Evolutionary conservation across 2,329 filamentous ascomycete species (phyloP).

Genomic region (Claviceps purpurea): DNA sequence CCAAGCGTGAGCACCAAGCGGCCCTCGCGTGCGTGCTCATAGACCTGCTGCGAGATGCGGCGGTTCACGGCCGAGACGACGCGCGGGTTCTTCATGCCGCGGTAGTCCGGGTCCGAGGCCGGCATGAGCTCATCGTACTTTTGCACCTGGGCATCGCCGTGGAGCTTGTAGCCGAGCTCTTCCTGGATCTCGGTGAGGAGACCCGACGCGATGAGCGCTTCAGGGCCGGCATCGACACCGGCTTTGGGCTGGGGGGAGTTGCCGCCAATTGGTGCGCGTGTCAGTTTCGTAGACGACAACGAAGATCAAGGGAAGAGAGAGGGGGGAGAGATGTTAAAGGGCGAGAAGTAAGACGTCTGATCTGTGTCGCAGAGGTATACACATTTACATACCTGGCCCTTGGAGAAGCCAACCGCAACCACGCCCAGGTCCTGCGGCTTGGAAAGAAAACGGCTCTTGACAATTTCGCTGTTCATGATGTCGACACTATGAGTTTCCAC

Average conservation of each 20-base stretch:
- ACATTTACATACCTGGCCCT: conserved; percentile 61
- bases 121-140: conserved; percentile 67
- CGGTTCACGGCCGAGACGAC: conserved; percentile 76
- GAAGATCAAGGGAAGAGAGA: background rate
- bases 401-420: conserved; percentile 91
- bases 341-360: background rate
- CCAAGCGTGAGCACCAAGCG: conserved; percentile 86
- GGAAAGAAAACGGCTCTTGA: conserved; percentile 63
- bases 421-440: conserved; percentile 72
- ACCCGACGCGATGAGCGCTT: conserved; percentile 77
- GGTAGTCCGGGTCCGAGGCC: conserved; percentile 59
- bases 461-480: conserved; percentile 38
- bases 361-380: background rate
- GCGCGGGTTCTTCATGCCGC: conserved; percentile 87
- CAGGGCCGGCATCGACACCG: conserved; percentile 82
- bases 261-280: too few relatives aligned
- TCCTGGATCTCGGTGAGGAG: conserved; percentile 70
- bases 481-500: background rate
- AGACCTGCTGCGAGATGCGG: conserved; percentile 70
- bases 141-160: conserved; percentile 73
- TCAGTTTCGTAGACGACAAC: too few relatives aligned
- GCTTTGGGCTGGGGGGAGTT: conserved; percentile 54
- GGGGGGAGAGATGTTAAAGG: too few relatives aligned
- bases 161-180: conserved; percentile 78
- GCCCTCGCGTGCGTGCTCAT: conserved; percentile 69